These are phyloP conservation scores for Pseudodiploospora longispora DNA, from an alignment of 2,329 filamentous ascomycete species.

Conservation along the genomic window DNA sequence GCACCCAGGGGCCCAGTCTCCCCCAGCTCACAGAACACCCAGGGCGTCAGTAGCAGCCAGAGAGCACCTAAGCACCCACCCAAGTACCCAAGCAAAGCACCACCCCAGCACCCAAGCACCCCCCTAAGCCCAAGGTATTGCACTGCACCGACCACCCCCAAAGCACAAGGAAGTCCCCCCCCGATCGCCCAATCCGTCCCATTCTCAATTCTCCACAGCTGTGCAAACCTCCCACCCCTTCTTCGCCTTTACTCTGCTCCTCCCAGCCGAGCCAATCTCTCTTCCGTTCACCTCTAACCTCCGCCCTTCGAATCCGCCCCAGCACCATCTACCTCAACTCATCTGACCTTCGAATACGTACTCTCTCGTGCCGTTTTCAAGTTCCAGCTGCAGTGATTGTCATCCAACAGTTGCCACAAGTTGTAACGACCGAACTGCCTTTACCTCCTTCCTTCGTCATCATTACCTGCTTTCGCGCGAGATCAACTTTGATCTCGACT, in stretches of 20 bases:
- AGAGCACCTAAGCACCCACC: neutral
- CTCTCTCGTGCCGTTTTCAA: constrained; percentile 1
- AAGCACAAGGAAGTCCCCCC: neutral
- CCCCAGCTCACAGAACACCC: too few relatives aligned
- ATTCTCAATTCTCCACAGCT: constrained; percentile 7
- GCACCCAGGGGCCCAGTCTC: too few relatives aligned
- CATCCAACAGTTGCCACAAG: neutral
- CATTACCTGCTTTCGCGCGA: constrained; percentile 8
- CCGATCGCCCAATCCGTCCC: constrained; percentile 9
- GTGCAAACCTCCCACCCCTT: constrained; percentile 7
- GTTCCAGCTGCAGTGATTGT: neutral
- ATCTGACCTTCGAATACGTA: neutral
- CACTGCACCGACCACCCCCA: neutral
- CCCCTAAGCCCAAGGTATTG: neutral
- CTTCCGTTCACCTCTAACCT: constrained; percentile 1
- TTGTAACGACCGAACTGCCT: too few relatives aligned
- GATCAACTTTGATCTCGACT: constrained; percentile 6
- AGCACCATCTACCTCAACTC: neutral
- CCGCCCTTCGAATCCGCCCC: constrained; percentile 1
- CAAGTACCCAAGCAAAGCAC: neutral
- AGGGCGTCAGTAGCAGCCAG: neutral
- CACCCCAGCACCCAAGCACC: neutral
- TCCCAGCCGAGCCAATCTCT: neutral
- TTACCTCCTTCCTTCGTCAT: neutral
- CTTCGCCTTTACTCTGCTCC: constrained; percentile 3